These are phyloP conservation scores for Articulospora tetracladia DNA, from an alignment of 495 filamentous ascomycete genomes.

Conservation along the genomic window DNA sequence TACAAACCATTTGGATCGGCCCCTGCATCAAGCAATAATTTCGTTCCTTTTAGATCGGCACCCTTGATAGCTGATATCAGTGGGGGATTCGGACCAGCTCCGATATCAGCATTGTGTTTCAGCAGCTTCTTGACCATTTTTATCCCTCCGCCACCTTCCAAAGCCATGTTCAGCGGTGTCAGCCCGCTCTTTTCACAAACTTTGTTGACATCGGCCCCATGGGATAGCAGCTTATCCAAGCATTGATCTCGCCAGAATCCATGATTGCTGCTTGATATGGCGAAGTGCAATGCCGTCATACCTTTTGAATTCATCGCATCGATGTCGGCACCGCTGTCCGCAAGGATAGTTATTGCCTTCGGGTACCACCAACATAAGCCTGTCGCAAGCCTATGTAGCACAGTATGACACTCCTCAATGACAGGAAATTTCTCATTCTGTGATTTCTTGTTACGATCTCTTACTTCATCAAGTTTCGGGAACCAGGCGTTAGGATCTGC, in stretches of 20 bases:
- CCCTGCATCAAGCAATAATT: conserved; percentile 23
- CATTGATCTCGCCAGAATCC: conserved; percentile 19
- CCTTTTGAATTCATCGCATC: conserved; percentile 29
- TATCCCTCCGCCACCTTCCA: conserved; percentile 31
- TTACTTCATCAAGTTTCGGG: neutral
- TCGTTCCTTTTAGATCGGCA: conserved; percentile 10
- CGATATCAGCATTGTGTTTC: conserved; percentile 15
- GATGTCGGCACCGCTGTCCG: conserved; percentile 33
- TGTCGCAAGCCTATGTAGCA: conserved; percentile 32
- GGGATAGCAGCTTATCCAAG: conserved; percentile 26
- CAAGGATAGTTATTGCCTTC: conserved; percentile 35
- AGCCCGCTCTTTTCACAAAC: conserved; percentile 19
- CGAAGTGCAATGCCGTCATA: conserved; percentile 36
- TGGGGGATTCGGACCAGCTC: neutral
- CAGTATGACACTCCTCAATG: conserved; percentile 2
- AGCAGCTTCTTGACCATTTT: conserved; percentile 30
- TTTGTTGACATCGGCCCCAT: conserved; percentile 35
- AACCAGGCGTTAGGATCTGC: conserved; percentile 28
- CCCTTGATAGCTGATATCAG: conserved; percentile 3
- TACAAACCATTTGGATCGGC: conserved; percentile 20
- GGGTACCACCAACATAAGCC: conserved; percentile 42
- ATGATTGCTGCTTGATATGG: conserved; percentile 17
- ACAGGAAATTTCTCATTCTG: neutral
- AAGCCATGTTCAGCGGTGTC: conserved; percentile 17
- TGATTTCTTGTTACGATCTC: neutral